A percentile compares a stretch with the other conserved stretches of the same genome.
Evolutionary conservation across 1,284 basidiomycete species (phyloP).

Genomic region (Sparassis latifolia): DNA sequence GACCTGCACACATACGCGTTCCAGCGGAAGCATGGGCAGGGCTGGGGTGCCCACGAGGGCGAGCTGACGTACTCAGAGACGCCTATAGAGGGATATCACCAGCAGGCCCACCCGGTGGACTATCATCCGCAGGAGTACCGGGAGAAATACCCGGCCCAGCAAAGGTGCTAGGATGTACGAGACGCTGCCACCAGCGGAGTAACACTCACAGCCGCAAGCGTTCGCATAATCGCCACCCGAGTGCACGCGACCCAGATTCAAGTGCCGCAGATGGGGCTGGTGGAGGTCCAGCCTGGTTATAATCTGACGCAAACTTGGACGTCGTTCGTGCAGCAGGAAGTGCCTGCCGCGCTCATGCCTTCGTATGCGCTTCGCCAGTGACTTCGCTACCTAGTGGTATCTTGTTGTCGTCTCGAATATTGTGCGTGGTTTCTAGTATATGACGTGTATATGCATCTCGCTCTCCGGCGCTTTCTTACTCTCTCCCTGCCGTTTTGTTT

Average conservation of each 20-base stretch:
- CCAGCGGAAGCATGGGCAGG: neutral
- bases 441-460: no score
- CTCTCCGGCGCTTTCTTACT: no score
- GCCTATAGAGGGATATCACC: conserved; percentile 1
- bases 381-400: no score
- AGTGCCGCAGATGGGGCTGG: conserved; percentile 4
- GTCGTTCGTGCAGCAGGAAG: conserved; percentile 29
- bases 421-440: no score
- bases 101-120: neutral
- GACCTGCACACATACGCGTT: neutral
- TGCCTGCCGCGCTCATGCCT: conserved; percentile 12
- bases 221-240: neutral
- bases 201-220: neutral
- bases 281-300: conserved; percentile 14
- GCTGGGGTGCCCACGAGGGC: neutral
- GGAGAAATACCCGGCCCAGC: neutral
- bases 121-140: neutral
- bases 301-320: conserved; percentile 29
- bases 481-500: no score
- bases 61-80: conserved; percentile 4
- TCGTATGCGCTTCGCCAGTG: neutral
- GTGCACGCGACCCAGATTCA: neutral
- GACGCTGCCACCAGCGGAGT: neutral
- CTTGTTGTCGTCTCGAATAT: no score
- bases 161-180: neutral